Base-by-base conservation (phyloP, 257 asterid species). In the Solanum ossicruentum region DNA sequence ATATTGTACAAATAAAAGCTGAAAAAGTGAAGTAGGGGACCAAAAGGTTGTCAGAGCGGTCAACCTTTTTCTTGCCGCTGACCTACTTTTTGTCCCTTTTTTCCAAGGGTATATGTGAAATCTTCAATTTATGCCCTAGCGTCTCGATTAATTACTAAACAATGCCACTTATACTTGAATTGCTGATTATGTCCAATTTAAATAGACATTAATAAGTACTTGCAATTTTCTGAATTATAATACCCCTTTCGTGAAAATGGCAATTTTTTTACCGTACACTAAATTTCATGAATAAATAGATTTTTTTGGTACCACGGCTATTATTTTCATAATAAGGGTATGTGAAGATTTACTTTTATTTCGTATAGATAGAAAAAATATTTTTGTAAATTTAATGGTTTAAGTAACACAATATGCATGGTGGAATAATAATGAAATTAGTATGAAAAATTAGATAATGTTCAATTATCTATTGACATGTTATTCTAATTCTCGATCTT, bases 1-100 rank as follows among this genome's bases (percentile, higher is more conserved):
- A 66, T 84, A 70, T n/a, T 86, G 88, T 77, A 82, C 86, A 82
- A 85, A 86, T 82, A 87, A 86, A 88, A 88, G 89, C 65, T 55
- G 84, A 88, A 89, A 87, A 82, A 73, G 45, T 75, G 88, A 77
- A 90, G 80, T 56, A 89, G 93, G 91, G 89, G 90, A 89, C 92
- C 91, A 85, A 86, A 84, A 85, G 56, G 88, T 84, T 73, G 86
- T 82, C 60, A 51, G 86, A 86, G 85, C 80, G 85, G 95, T 94
- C 94, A 91, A 92, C 90, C 84, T 84, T 90, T 88, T 93, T 85
- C 63, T 83, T 84, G 88, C 86, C 88, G 92, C 93, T 92, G 95
- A 93, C 93, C 92, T 86, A 87, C 90, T 80, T 87, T 88, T 84
- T 86, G 94, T 90, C 93, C 87, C 81, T 89, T 90, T 72, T 57